Percentiles rank a stretch among this genome's conserved stretches.
Conservation (phyloP, 1,139 yeast genomes). For the Citeromyces hawaiiensis region DNA sequence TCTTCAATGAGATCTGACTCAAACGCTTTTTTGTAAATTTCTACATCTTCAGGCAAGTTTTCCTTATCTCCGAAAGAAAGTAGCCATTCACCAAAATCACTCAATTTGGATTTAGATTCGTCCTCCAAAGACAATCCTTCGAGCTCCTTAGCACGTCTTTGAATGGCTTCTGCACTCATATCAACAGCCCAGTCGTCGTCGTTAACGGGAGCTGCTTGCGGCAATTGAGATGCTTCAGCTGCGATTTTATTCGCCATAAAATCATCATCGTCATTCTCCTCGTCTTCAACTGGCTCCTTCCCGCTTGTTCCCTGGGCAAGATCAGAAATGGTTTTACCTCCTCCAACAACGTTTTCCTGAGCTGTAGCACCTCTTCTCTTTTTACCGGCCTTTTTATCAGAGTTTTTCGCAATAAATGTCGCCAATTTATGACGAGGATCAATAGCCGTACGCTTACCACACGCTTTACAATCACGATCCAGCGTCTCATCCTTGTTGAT, state of each 20-base stretch:
- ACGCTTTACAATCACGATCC: conserved; percentile 94
- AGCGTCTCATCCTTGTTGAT: conserved; percentile 66
- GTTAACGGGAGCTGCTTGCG: conserved; percentile 20
- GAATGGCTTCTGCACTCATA: conserved; percentile 93
- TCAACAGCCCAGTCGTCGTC: conserved; percentile 99
- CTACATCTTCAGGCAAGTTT: conserved; percentile 70
- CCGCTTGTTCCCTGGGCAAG: conserved; percentile 43
- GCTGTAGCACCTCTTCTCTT: conserved; percentile 76
- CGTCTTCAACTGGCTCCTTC: conserved; percentile 16
- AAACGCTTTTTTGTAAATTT: conserved; percentile 78
- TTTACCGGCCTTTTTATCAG: conserved; percentile 39
- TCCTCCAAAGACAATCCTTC: conserved; percentile 34
- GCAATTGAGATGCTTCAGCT: conserved; percentile 44
- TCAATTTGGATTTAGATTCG: conserved; percentile 24
- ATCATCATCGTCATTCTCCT: conserved; percentile 27
- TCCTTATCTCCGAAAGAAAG: conserved; percentile 36
- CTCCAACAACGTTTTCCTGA: conserved; percentile 82
- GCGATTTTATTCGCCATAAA: conserved; percentile 68
- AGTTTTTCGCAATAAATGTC: conserved; percentile 82
- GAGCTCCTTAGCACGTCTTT: conserved; percentile 80
- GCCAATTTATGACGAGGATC: conserved; percentile 84
- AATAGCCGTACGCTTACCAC: conserved; percentile 80
- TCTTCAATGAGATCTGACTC: conserved; percentile 65
- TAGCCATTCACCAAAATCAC: conserved; percentile 84
- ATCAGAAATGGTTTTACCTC: conserved; percentile 69